A percentile compares a stretch with the other conserved stretches of the same genome.
Conservation (phyloP, 192 early-diverging fungal genomes). For the Entomortierella beljakovae region DNA sequence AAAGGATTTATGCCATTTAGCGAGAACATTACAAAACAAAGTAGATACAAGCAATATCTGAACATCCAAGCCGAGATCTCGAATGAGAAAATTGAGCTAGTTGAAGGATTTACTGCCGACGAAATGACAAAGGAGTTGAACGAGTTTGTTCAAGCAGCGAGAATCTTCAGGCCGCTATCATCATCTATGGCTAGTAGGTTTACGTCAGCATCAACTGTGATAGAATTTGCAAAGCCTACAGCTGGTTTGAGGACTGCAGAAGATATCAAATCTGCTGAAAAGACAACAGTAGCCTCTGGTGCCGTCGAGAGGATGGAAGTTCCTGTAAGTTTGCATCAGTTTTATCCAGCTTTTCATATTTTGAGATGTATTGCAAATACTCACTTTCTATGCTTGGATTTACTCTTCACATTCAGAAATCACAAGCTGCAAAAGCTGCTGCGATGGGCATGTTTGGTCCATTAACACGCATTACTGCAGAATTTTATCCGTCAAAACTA, state of each 20-base stretch:
- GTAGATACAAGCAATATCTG: slow-evolving; percentile 77
- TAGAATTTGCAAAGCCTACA: slow-evolving; percentile 50
- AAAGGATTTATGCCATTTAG: slow-evolving; percentile 87
- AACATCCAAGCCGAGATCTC: slow-evolving; percentile 69
- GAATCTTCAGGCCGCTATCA: slow-evolving; percentile 79
- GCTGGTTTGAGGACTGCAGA: slow-evolving; percentile 57
- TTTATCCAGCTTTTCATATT: background rate
- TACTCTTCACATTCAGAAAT: slow-evolving; percentile 15
- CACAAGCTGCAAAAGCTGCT: slow-evolving; percentile 61
- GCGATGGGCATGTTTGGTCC: slow-evolving; percentile 77
- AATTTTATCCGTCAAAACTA: slow-evolving; percentile 75
- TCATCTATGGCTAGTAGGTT: slow-evolving; percentile 80
- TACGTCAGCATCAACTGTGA: slow-evolving; percentile 57
- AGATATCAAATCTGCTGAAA: slow-evolving; percentile 16
- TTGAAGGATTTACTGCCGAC: slow-evolving; percentile 56
- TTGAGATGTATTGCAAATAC: background rate
- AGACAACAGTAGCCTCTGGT: background rate
- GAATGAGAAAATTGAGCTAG: slow-evolving; percentile 24
- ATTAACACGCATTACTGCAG: slow-evolving; percentile 63
- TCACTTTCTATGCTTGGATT: background rate
- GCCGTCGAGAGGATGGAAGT: slow-evolving; percentile 29
- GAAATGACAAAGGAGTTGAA: slow-evolving; percentile 68
- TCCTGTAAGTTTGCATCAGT: slow-evolving; percentile 15
- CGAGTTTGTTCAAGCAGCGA: slow-evolving; percentile 83
- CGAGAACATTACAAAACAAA: slow-evolving; percentile 75